Evolutionary conservation across 768 basidiomycete species (phyloP).

Genomic region (Russula brevipes): DNA sequence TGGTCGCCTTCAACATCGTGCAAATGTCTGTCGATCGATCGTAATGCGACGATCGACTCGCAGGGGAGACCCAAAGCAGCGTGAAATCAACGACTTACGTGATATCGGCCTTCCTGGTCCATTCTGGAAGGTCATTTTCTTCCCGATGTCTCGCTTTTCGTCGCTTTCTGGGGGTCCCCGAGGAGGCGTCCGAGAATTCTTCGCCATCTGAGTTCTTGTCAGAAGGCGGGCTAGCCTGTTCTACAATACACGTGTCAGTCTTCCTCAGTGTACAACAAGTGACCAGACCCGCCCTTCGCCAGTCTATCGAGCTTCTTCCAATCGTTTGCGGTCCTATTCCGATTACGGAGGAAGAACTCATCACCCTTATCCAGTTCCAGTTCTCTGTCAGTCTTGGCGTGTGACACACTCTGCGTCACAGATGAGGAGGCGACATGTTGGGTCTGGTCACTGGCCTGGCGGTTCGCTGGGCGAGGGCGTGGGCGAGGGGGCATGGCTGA

Average conservation of each 20-base stretch:
- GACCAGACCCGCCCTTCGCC: constrained; percentile 45
- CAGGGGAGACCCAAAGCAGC: neutral
- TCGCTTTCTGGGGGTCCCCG: constrained; percentile 22
- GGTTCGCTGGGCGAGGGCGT: constrained; percentile 25
- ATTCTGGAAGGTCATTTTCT: constrained; percentile 19
- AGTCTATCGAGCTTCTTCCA: constrained; percentile 59
- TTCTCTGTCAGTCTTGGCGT: constrained; percentile 19
- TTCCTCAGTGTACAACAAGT: neutral
- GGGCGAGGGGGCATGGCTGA: constrained; percentile 24
- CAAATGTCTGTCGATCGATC: neutral
- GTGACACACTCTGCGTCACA: constrained; percentile 4
- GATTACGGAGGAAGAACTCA: constrained; percentile 65
- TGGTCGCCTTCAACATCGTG: neutral
- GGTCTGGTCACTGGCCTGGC: constrained; percentile 8
- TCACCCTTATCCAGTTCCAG: constrained; percentile 51
- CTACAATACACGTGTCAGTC: constrained; percentile 7
- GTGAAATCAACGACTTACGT: constrained; percentile 11
- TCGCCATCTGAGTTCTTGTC: constrained; percentile 27
- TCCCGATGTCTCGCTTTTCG: constrained; percentile 18
- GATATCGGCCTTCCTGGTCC: constrained; percentile 21
- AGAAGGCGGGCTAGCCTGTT: constrained; percentile 11
- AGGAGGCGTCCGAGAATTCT: constrained; percentile 10
- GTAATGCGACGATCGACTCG: neutral
- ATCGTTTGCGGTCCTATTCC: constrained; percentile 45
- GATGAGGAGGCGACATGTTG: constrained; percentile 18